Evolutionary conservation across 2,329 filamentous ascomycete genomes (phyloP), one percentile per base, ranked within the genome.

Genomic region (Cladophialophora carrionii): DNA sequence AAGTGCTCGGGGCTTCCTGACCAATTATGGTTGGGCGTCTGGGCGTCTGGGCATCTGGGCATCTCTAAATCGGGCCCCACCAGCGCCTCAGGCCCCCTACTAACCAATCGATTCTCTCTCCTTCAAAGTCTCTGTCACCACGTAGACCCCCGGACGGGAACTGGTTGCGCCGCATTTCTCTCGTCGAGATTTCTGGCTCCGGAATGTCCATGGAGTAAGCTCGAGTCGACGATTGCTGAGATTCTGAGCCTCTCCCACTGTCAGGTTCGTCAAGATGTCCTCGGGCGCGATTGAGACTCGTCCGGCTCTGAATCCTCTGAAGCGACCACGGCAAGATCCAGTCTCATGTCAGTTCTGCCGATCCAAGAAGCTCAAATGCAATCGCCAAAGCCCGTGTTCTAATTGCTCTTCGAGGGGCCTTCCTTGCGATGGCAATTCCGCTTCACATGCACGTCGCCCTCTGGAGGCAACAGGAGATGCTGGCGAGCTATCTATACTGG

Each of bases 331-430:
- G 49, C 76, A 78, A 64, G 75, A 78, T 17, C 77, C 78, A 0
- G 76, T 79, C 1, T 79, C 78, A 0, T 79, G 77, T 56, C 74
- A 75, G 12, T 77, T 73, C 8, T 79, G 78, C 59, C 73, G 77
- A 2, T 70, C 72, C 66, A 76, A 77, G 68, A 78, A 84, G 77
- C 80, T 85, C 43, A 85, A 83, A 75, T 85, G 83, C 71, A 80
- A 84, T 71, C 80, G 83, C 3, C 78, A 78, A 53, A 74, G 78
- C 14, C 83, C 83, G 12, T 85, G 83, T 70, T 79, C 78, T 34
- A 80, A 80, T 65, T 85, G 83, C 68, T 71, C 64, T 0, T 60
- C 73, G 4, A 74, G 77, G 14, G 68, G 67, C 2, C 49, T 78
- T 12, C 6, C 53, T 1, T 79, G 77, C 62, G 55, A 71, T 32